Conservation (phyloP, 73 alveolate genomes). For the Diophrys appendiculata region DNA sequence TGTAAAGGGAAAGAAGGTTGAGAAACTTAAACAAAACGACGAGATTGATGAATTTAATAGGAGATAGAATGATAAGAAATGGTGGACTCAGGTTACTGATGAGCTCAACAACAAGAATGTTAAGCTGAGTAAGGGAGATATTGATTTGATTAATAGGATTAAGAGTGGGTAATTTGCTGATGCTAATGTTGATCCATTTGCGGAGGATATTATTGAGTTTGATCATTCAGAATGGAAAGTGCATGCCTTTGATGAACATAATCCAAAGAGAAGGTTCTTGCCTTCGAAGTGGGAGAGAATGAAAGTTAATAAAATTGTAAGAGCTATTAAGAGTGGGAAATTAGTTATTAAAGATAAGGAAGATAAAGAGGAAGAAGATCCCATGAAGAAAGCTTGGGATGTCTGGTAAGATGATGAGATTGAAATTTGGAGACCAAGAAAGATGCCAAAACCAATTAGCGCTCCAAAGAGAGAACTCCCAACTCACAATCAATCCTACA, state of each 20-base stretch:
- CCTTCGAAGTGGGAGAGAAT: slow-evolving; percentile 93
- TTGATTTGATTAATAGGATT: slow-evolving; percentile 86
- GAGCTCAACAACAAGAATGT: slow-evolving; percentile 90
- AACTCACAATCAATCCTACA: slow-evolving; percentile 91
- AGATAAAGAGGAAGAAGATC: slow-evolving; percentile 72
- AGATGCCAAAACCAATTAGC: slow-evolving; percentile 66
- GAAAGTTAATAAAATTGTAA: slow-evolving; percentile 82
- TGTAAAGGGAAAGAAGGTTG: slow-evolving; percentile 78
- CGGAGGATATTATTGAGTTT: slow-evolving; percentile 23
- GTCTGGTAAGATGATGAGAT: slow-evolving; percentile 76
- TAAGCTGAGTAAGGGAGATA: slow-evolving; percentile 88
- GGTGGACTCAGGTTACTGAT: slow-evolving; percentile 97
- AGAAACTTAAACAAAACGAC: slow-evolving; percentile 70
- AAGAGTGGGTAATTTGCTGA: slow-evolving; percentile 88
- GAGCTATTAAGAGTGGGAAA: slow-evolving; percentile 93
- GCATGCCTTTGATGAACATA: slow-evolving; percentile 75
- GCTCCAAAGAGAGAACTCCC: slow-evolving; percentile 96
- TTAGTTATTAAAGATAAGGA: slow-evolving; percentile 69
- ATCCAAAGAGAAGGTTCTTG: slow-evolving; percentile 90
- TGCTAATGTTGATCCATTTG: slow-evolving; percentile 59
- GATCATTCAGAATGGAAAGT: slow-evolving; percentile 31
- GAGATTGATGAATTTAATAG: slow-evolving; percentile 92
- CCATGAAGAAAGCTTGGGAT: slow-evolving; percentile 68
- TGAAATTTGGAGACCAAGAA: slow-evolving; percentile 44
- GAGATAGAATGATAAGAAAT: slow-evolving; percentile 88